Evolutionary conservation across 352 stramenopile species (phyloP).

Genomic region (Phytophthora pisi): DNA sequence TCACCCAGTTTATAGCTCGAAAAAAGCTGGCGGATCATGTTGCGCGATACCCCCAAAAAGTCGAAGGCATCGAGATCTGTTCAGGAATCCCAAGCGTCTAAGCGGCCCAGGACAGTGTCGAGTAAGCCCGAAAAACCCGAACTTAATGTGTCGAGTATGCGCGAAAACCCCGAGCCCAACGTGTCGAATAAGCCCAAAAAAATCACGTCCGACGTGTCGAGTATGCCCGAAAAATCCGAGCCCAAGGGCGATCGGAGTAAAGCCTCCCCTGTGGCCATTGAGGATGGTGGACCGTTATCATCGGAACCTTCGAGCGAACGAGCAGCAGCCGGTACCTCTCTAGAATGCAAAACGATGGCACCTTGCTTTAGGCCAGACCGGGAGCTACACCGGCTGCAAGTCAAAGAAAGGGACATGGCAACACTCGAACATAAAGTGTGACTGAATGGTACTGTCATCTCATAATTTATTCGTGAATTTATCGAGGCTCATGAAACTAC

Average conservation of each 20-base stretch:
- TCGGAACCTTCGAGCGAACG: neutral
- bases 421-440: neutral
- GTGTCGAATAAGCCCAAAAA: too few species aligned
- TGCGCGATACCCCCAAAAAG: neutral
- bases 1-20: neutral
- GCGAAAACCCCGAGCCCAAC: too few species aligned
- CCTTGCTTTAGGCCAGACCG: neutral
- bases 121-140: neutral
- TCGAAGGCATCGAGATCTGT: neutral
- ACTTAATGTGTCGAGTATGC: too few species aligned
- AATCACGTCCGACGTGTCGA: neutral
- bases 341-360: neutral
- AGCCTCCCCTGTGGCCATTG: neutral
- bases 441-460: neutral
- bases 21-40: neutral
- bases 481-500: neutral
- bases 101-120: neutral
- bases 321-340: neutral
- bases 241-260: neutral
- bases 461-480: neutral
- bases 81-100: neutral
- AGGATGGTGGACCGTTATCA: neutral
- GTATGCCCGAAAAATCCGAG: neutral
- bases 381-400: neutral
- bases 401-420: neutral